Conservation (phyloP, 129 eudicot genomes). For the Dittrichia graveolens region DNA sequence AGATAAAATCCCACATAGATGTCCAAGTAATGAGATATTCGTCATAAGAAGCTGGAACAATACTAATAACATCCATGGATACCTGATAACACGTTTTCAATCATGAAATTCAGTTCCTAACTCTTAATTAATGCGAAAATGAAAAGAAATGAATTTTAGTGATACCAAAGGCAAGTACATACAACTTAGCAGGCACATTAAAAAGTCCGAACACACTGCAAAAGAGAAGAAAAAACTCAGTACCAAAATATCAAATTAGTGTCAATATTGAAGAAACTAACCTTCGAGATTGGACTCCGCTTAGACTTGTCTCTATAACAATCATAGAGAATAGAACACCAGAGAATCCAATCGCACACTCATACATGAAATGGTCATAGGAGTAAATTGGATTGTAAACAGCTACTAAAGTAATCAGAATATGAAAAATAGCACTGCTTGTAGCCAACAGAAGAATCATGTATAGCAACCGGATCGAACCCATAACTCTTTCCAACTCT, state of each 20-base stretch:
- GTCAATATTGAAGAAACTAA: conserved; percentile 33
- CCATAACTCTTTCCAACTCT: conserved; percentile 96
- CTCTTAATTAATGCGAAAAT: neutral
- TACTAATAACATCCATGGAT: conserved; percentile 82
- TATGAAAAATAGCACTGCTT: conserved; percentile 77
- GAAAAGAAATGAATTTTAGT: neutral
- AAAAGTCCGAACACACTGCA: conserved; percentile 97
- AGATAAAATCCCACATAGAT: conserved; percentile 93
- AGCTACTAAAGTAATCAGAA: conserved; percentile 66
- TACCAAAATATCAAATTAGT: neutral
- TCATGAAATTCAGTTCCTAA: neutral
- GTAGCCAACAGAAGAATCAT: conserved; percentile 71
- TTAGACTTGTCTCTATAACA: conserved; percentile 88
- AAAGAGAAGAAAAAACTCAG: conserved; percentile 22
- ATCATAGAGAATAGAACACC: conserved; percentile 96
- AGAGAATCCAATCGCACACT: conserved; percentile 96
- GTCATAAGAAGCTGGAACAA: conserved; percentile 85
- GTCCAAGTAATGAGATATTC: conserved; percentile 95
- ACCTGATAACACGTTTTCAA: conserved; percentile 48
- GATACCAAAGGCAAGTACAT: conserved; percentile 28
- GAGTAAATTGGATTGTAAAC: conserved; percentile 67
- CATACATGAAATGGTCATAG: conserved; percentile 52
- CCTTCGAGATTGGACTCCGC: conserved; percentile 92
- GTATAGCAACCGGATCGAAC: conserved; percentile 82
- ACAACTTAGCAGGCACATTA: conserved; percentile 93